Percentiles rank a stretch among this genome's conserved stretches.
Conservation (phyloP, 495 filamentous ascomycete genomes). For the Aspergillus affinis region DNA sequence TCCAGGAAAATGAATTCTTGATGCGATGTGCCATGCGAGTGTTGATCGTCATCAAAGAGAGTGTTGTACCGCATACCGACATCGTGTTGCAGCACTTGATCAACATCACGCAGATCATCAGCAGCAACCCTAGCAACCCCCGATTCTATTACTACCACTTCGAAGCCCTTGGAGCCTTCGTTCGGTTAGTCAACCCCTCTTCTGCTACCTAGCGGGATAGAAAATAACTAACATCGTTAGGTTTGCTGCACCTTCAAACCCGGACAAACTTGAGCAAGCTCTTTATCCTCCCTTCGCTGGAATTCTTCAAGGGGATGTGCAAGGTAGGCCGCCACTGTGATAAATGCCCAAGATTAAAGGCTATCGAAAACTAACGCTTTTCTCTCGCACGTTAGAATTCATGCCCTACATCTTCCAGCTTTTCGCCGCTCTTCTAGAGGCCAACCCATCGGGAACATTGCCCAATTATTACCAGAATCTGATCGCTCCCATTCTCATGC, state of each 20-base stretch:
- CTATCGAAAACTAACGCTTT: constrained; percentile 12
- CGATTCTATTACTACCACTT: constrained; percentile 99
- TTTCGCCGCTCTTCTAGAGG: constrained; percentile 82
- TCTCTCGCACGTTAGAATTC: constrained; percentile 62
- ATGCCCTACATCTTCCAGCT: constrained; percentile 96
- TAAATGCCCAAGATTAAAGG: neutral
- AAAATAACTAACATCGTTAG: constrained; percentile 33
- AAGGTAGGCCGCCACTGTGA: constrained; percentile 50
- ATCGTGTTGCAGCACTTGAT: constrained; percentile 74
- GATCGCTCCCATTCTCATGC: constrained; percentile 70
- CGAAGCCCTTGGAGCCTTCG: constrained; percentile 91
- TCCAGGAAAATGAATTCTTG: constrained; percentile 98
- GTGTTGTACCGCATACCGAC: constrained; percentile 66
- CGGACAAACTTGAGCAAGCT: constrained; percentile 69
- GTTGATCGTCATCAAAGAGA: constrained; percentile 85
- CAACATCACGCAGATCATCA: constrained; percentile 83
- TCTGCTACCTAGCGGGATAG: neutral
- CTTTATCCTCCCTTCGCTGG: constrained; percentile 75
- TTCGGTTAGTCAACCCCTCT: constrained; percentile 54
- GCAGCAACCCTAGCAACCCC: constrained; percentile 93
- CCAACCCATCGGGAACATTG: constrained; percentile 69
- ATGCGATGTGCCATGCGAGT: constrained; percentile 99
- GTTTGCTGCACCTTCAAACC: constrained; percentile 66
- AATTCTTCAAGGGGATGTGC: constrained; percentile 76
- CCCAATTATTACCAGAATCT: constrained; percentile 75